Evolutionary conservation across 495 filamentous ascomycete genomes (phyloP).

Genomic region (Entonaema liquescens): DNA sequence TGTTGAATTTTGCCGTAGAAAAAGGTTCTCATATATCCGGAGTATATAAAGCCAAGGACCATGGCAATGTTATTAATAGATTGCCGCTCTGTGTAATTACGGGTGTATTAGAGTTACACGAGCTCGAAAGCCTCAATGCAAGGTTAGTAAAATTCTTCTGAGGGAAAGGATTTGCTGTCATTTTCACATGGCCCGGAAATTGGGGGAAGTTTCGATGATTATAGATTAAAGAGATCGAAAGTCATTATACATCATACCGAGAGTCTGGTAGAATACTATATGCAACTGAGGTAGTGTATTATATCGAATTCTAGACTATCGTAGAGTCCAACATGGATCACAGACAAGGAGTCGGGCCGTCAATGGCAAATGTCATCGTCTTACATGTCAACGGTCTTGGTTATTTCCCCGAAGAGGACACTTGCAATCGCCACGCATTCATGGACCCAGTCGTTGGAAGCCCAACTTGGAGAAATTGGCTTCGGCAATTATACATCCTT

Average conservation of each 20-base stretch:
- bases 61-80: conserved; percentile 6
- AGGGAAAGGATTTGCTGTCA: not conserved
- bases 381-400: not conserved
- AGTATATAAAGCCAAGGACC: conserved; percentile 9
- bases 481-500: conserved; percentile 11
- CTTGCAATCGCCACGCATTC: not conserved
- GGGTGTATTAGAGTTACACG: not conserved
- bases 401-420: not conserved
- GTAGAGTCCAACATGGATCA: not conserved
- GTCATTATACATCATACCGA: not conserved
- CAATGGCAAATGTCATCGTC: conserved; percentile 1
- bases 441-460: not conserved
- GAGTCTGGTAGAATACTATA: not conserved
- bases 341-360: conserved; percentile 10
- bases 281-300: not conserved
- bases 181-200: conserved; percentile 8
- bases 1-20: conserved; percentile 15
- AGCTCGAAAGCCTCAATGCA: not conserved
- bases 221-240: not conserved
- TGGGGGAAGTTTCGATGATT: not conserved
- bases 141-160: not conserved
- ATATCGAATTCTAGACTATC: not conserved
- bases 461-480: not conserved
- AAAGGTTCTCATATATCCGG: conserved; percentile 12
- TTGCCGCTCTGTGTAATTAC: not conserved